Evolutionary conservation across 73 alveolate species (phyloP), one percentile per base, ranked within the genome.

Genomic region (Stentor roeselii): DNA sequence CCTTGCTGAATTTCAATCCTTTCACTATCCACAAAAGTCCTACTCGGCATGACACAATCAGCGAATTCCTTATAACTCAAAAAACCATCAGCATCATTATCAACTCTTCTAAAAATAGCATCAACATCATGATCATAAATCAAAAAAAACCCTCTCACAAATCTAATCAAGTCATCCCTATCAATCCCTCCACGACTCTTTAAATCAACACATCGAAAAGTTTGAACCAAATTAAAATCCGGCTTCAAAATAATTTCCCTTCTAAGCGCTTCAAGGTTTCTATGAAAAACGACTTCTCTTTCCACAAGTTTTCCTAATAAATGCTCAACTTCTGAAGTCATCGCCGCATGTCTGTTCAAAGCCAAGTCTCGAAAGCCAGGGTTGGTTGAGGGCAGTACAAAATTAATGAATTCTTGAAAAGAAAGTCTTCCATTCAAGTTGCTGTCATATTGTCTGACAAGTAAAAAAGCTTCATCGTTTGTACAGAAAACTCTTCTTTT

Each of bases 91-190:
- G 82, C 84, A 76, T 84, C 90, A 3, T n/a, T 21, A 58, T 84
- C 90, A 39, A 84, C 76, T 84, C 93, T 83, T 38, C 89, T 75
- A 50, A 87, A 78, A 11, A 87, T 15, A 3, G 88, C 77, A 59
- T 87, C 93, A 36, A 76, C 83, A 36, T 87, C 93, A 11, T 84
- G 75, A 31, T 76, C 80, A 75, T 42, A 38, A 1, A 83, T 75
- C 3, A 3, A 40, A 6, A 86, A 85, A 67, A 78, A 37, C 60
- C 78, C 42, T 36, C 75, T 87, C 31, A 87, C 36, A 59, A 87
- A 87, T 21, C 34, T 38, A 75, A 35, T 83, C 1, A 87, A 39
- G 75, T 83, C 85, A 36, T 78, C 85, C 75, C 85, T 42, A 15
- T 36, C 34, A 15, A 87, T 84, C 67, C 59, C 40, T 35, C 78